Evolutionary conservation across 1,139 yeast species (phyloP).

Genomic region (Debaryomyces fabryi): DNA sequence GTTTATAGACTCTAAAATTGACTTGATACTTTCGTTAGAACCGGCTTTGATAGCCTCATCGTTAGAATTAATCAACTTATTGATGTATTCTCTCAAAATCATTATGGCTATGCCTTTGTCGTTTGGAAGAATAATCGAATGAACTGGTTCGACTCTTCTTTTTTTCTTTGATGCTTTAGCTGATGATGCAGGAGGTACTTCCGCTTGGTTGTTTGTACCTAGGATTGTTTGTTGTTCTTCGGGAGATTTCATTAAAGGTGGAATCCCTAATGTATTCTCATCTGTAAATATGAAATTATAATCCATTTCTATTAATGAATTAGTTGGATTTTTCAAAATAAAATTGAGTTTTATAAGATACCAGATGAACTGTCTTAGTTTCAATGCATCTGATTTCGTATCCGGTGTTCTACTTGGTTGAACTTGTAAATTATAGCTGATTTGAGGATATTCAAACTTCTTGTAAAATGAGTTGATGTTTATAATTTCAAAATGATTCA

Average conservation of each 20-base stretch:
- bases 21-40: conserved; percentile 21
- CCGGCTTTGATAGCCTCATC: conserved; percentile 14
- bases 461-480: conserved; percentile 29
- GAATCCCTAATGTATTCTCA: conserved; percentile 7
- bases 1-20: conserved; percentile 26
- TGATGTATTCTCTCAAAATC: conserved; percentile 24
- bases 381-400: conserved; percentile 29
- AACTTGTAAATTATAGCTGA: conserved; percentile 12
- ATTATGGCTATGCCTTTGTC: conserved; percentile 27
- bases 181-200: not conserved
- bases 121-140: conserved; percentile 25
- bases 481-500: conserved; percentile 30
- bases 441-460: conserved; percentile 28
- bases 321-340: conserved; percentile 22
- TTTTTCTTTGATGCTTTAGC: conserved; percentile 5
- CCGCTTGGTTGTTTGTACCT: not conserved
- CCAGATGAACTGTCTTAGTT: conserved; percentile 37
- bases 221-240: not conserved
- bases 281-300: conserved; percentile 17
- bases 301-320: conserved; percentile 16
- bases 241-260: conserved; percentile 9
- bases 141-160: conserved; percentile 5
- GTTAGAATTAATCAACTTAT: conserved; percentile 23
- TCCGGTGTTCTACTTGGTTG: conserved; percentile 6
- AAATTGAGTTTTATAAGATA: conserved; percentile 32